Evolutionary conservation across 352 stramenopile species (phyloP), one percentile per base, ranked within the genome.

Genomic region (Phytophthora kernoviae): DNA sequence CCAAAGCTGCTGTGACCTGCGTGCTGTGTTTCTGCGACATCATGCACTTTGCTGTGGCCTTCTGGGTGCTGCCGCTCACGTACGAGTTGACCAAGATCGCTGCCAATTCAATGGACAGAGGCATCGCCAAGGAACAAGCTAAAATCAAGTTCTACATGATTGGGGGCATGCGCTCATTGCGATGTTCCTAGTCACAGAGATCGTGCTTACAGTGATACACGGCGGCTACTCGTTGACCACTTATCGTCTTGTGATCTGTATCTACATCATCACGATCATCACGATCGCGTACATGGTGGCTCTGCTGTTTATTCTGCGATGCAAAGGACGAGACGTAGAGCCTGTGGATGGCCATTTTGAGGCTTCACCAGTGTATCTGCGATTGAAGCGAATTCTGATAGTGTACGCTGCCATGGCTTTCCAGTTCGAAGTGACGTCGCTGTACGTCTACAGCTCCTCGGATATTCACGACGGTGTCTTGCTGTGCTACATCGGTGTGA

Each of bases 51-150:
- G 77, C 53, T 17, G 62, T 71, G 6, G 61, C 72, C 7, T 46
- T 84, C 11, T 79, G 65, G 57, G 53, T 79, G 15, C 59, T 77
- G 40, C 70, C 71, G 17, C 49, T 86, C 2, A 65, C 62, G 14
- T 79, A 77, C 48, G 77, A 87, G 45, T 58, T 87, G 15, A 65
- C 49, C n/a, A 58, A 68, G 32, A 70, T 84, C 47, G 77, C 65
- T 22, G 46, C 53, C 36, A 77, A 67, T 27, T 69, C 67, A 1
- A 84, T 86, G 77, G 77, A 86, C 39, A 65, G 77, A 15, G 77
- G 77, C 7, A 55, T 61, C 9, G 44, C 39, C 8, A 73, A 70
- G 48, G 76, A 86, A 48, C 59, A 55, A 17, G 33, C 18, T 15
- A 50, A 54, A 26, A 81, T 81, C 27, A 32, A 42, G 8, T 17